Base-by-base conservation (phyloP, 805 yeast genomes). In the Candida insectalens region DNA sequence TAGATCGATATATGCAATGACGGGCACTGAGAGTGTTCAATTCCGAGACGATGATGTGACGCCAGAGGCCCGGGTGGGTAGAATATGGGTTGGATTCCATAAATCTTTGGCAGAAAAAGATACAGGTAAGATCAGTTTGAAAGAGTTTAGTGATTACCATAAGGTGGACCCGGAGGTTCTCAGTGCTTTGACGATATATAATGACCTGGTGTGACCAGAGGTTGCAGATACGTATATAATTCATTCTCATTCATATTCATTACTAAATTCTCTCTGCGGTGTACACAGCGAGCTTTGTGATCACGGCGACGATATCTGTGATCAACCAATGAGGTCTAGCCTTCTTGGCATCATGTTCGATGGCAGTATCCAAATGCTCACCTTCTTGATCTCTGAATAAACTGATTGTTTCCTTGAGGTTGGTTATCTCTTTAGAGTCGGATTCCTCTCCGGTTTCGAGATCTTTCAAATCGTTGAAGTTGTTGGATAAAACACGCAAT, bases 281-380 rank as follows among this genome's bases (percentile, higher is more conserved):
- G 79, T 81, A 79, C 33, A 92, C 84, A 6, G 98, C 96, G n/a
- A 72, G 81, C 46, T 71, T 71, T 53, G 96, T 88, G 2, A 88
- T 75, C 32, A 67, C 52, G 54, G 88, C 89, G 44, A 92, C 87
- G 5, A 78, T 74, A 53, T 89, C 97, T 0, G 96, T 89, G 31
- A 92, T 65, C 22, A 89, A 54, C 69, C 82, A 71, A 58, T 92
- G 92, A 2, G 97, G 97, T 32, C 84, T 82, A 2, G 98, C 98
- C 46, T 77, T 74, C 44, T 87, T 83, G 1, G 97, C 88, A 53
- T 89, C 97, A 49, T 92, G 69, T 45, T 83, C 81, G 15, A 92
- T 73, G 1, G 98, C 98, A 0, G 95, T 89, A 45, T 92, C 85
- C 45, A 92, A 67, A 62, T 92, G 98, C 58, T 89, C 97, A 39